These are phyloP conservation scores for Ustilago loliicola DNA, from an alignment of 1,284 basidiomycete species.

Conservation along the genomic window DNA sequence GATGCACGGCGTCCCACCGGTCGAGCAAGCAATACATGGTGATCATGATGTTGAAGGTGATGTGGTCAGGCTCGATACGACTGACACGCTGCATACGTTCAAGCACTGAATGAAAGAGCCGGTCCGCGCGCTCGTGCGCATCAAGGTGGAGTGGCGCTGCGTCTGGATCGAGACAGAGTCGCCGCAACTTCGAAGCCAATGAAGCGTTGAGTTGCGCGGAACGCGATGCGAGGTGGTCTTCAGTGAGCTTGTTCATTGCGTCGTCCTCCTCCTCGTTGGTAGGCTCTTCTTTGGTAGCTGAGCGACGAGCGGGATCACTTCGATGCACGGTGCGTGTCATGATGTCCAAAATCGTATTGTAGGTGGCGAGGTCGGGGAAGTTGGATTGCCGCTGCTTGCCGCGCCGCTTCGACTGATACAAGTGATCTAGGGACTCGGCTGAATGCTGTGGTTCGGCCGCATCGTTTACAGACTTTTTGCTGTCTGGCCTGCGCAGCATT, in stretches of 20 bases:
- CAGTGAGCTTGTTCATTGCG: slow-evolving; percentile 12
- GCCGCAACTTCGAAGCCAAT: slow-evolving; percentile 31
- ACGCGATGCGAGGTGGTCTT: slow-evolving; percentile 26
- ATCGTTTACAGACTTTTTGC: background rate
- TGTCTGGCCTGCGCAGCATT: background rate
- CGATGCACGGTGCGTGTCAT: slow-evolving; percentile 37
- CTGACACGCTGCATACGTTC: slow-evolving; percentile 44
- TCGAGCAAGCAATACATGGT: slow-evolving; percentile 46
- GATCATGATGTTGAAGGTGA: slow-evolving; percentile 56
- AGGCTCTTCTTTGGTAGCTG: background rate
- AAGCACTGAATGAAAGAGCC: slow-evolving; percentile 46
- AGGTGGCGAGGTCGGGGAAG: slow-evolving; percentile 46
- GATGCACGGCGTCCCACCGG: slow-evolving; percentile 30
- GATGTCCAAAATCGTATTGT: slow-evolving; percentile 49
- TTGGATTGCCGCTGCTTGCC: slow-evolving; percentile 9
- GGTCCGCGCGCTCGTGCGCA: slow-evolving; percentile 32
- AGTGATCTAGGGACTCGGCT: background rate
- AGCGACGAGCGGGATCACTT: slow-evolving; percentile 9
- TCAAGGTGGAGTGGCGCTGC: slow-evolving; percentile 25
- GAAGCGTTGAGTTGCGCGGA: slow-evolving; percentile 23
- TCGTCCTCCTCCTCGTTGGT: slow-evolving; percentile 29
- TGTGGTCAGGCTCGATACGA: slow-evolving; percentile 30
- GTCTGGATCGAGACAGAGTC: slow-evolving; percentile 37
- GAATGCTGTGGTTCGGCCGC: background rate
- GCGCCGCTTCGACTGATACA: slow-evolving; percentile 14